These are phyloP conservation scores for Phycomyces blakesleeanus DNA, from an alignment of 192 early-diverging fungal genomes.

Conservation along the genomic window DNA sequence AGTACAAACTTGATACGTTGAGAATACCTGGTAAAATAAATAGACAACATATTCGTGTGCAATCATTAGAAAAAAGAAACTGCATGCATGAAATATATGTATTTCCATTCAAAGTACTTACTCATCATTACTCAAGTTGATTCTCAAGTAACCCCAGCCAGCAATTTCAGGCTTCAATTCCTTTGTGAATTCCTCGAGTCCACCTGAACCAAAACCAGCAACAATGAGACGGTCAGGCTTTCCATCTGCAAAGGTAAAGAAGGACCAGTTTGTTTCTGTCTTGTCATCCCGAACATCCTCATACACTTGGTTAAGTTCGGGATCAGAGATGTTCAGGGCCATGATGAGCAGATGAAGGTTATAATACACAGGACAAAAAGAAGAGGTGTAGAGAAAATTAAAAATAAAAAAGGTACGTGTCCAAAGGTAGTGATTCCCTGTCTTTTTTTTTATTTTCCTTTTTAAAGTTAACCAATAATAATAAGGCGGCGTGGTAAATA, in stretches of 20 bases:
- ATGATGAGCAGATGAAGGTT: conserved; percentile 12
- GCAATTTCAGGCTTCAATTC: conserved; percentile 61
- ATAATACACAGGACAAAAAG: not conserved
- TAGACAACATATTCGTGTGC: not conserved
- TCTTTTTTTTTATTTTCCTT: too few species aligned
- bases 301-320: conserved; percentile 44
- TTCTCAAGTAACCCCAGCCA: conserved; percentile 77
- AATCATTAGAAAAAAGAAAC: too few species aligned
- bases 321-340: conserved; percentile 33
- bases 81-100: too few species aligned
- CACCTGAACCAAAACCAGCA: conserved; percentile 42
- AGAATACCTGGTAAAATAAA: conserved; percentile 42
- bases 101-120: conserved; percentile 33
- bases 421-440: not conserved
- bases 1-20: conserved; percentile 63
- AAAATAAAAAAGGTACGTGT: conserved; percentile 1
- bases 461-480: too few species aligned
- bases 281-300: conserved; percentile 57
- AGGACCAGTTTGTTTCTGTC: conserved; percentile 49
- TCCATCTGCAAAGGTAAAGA: conserved; percentile 39
- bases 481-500: too few species aligned
- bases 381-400: too few species aligned
- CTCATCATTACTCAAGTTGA: conserved; percentile 51
- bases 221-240: conserved; percentile 38
- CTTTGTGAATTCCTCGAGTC: conserved; percentile 58